Conservation (phyloP, 768 basidiomycete genomes). For the Mycena sanguinolenta region DNA sequence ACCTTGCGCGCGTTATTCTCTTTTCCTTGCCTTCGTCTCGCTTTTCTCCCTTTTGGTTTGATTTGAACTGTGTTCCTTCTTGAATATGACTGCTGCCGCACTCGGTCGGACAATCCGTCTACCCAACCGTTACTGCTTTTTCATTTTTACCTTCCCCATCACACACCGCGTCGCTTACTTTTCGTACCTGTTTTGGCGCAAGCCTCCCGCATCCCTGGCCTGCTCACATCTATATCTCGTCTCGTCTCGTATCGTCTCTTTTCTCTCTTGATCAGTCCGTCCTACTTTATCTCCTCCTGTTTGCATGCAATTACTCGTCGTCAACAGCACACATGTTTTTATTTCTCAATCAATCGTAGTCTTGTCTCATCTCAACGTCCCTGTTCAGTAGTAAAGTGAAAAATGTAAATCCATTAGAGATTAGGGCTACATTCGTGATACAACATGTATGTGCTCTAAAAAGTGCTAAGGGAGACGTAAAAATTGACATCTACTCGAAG, state of each 20-base stretch:
- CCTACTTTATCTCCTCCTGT: slow-evolving; percentile 57
- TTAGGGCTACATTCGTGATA: slow-evolving; percentile 31
- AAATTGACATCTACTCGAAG: not conserved
- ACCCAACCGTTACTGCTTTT: slow-evolving; percentile 29
- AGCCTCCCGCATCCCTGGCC: slow-evolving; percentile 17
- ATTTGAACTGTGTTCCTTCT: slow-evolving; percentile 42
- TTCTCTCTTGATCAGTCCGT: slow-evolving; percentile 46
- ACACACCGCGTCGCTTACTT: slow-evolving; percentile 21
- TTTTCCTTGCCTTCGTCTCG: slow-evolving; percentile 31
- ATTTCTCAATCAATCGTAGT: slow-evolving; percentile 37
- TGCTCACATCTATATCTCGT: slow-evolving; percentile 37
- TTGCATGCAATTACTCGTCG: slow-evolving; percentile 43
- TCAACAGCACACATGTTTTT: slow-evolving; percentile 44
- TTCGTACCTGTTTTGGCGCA: slow-evolving; percentile 25
- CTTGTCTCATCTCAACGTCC: slow-evolving; percentile 37
- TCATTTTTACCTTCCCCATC: slow-evolving; percentile 3
- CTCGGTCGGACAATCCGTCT: slow-evolving; percentile 58
- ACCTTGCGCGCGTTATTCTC: slow-evolving; percentile 29
- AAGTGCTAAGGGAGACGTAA: not conserved
- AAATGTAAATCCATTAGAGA: slow-evolving; percentile 6
- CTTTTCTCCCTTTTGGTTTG: slow-evolving; percentile 37
- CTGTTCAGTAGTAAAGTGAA: not conserved
- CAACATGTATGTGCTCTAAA: not conserved
- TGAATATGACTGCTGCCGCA: slow-evolving; percentile 49
- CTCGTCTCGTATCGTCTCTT: slow-evolving; percentile 30